Evolutionary conservation across 2,329 filamentous ascomycete genomes (phyloP), one percentile per base, ranked within the genome.

Genomic region (Pseudogymnoascus destructans): DNA sequence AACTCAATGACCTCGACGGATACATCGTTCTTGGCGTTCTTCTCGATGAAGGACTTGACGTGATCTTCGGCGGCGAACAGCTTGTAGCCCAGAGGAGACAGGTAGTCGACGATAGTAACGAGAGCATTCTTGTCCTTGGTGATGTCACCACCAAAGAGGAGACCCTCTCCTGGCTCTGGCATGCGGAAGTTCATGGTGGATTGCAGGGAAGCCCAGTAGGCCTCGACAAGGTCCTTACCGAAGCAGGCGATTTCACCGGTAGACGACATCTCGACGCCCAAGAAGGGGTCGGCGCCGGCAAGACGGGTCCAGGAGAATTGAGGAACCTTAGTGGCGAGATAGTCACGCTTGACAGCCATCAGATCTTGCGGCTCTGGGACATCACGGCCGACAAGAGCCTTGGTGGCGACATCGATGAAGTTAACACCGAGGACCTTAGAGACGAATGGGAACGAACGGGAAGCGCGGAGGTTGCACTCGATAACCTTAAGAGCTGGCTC

Each of bases 181-280:
- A 96, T 82, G 66, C 91, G 89, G 88, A 97, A 97, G 82, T 97
- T 98, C 92, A 97, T 98, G 67, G 89, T 92, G 17, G 89, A 93
- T 75, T 98, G 93, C 62, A 95, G 78, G 15, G 91, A 95, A 23
- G 91, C 80, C 93, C 93, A 98, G 82, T 98, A 98, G 58, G 93
- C 93, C 72, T 98, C 93, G 55, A 97, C 80, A 9, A 98, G 81
- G 69, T 96, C 80, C 77, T 93, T 95, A 63, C 93, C 93, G 74
- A 98, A 98, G 77, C 93, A 97, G 64, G 93, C 93, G 79, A 98
- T 95, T 75, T 98, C 93, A 73, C 93, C 93, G 15, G 93, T 98
- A 64, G 85, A 90, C 46, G 89, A 79, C 93, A 98, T 98, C 75
- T 98, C 93, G 59, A 98, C 93, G 60, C 93, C 93, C 61, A 98